phyloP scores from a whole-genome alignment of 768 basidiomycete species.

The Lactarius akahatsu region DNA sequence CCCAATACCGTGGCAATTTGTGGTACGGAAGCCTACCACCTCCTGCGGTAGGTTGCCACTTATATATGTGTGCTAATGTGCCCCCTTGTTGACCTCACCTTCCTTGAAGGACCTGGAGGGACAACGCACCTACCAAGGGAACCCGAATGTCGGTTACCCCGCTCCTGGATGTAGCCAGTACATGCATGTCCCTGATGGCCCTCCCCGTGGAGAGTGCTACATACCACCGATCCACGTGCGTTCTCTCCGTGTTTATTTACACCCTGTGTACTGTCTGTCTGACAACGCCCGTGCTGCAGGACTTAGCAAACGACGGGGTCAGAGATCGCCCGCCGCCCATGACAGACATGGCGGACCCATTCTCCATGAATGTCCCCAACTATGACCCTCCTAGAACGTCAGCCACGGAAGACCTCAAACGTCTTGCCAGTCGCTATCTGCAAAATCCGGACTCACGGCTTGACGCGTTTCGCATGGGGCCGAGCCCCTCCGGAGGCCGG shows the following conservation, averaged over 20 bases:
- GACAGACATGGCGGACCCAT: background rate
- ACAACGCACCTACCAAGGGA: background rate
- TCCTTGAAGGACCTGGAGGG: background rate
- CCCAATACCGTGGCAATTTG: background rate
- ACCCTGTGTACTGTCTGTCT: background rate
- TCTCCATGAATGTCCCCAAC: background rate
- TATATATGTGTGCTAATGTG: background rate
- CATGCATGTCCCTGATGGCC: background rate
- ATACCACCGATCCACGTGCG: background rate
- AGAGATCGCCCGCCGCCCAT: background rate
- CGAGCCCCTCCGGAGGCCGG: too few species aligned
- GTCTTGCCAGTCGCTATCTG: background rate
- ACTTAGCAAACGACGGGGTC: background rate
- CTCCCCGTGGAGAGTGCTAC: background rate
- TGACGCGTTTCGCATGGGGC: too few species aligned
- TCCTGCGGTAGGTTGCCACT: background rate
- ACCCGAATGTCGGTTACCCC: background rate
- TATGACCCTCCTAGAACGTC: background rate
- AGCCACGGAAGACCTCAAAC: background rate
- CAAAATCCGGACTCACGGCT: too few species aligned
- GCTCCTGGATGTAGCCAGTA: background rate
- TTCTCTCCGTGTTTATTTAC: background rate
- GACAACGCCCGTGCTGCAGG: background rate
- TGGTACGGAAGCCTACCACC: background rate
- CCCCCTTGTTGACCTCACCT: background rate